Evolutionary conservation across 192 early-diverging fungal species (phyloP).

Genomic region (Coemansia sp.): DNA sequence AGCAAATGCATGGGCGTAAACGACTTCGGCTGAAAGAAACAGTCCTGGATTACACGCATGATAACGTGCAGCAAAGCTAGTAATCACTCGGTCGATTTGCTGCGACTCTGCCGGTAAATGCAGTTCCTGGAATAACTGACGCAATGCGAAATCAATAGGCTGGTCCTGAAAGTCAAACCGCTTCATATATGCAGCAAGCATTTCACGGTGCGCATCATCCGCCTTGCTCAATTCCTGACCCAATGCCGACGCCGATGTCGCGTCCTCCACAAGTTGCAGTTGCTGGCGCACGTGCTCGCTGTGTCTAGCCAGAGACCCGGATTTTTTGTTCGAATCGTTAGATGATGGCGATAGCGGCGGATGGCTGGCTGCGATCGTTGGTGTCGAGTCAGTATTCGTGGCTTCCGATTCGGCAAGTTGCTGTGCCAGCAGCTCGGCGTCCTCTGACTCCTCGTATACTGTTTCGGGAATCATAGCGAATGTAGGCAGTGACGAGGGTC

Average conservation of each 20-base stretch:
- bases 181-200: conserved; percentile 57
- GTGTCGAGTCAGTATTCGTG: no score
- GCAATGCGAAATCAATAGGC: conserved; percentile 64
- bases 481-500: no score
- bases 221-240: conserved; percentile 55
- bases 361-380: conserved; percentile 19
- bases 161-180: conserved; percentile 60
- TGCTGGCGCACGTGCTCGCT: conserved; percentile 37
- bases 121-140: conserved; percentile 69
- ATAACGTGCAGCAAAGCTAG: conserved; percentile 70
- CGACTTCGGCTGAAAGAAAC: conserved; percentile 59
- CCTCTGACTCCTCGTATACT: no score
- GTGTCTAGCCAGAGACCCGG: conserved; percentile 8
- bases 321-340: no score
- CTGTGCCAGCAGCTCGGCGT: no score
- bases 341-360: no score
- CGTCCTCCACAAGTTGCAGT: conserved; percentile 27
- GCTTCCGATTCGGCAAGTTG: background rate
- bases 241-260: conserved; percentile 45
- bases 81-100: conserved; percentile 79
- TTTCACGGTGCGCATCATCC: conserved; percentile 54
- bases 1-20: conserved; percentile 76
- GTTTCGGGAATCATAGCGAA: no score
- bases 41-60: conserved; percentile 64
- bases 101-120: conserved; percentile 76